phyloP scores from a whole-genome alignment of 176 grass and related monocot genomes.

The Saccharum spontaneum region DNA sequence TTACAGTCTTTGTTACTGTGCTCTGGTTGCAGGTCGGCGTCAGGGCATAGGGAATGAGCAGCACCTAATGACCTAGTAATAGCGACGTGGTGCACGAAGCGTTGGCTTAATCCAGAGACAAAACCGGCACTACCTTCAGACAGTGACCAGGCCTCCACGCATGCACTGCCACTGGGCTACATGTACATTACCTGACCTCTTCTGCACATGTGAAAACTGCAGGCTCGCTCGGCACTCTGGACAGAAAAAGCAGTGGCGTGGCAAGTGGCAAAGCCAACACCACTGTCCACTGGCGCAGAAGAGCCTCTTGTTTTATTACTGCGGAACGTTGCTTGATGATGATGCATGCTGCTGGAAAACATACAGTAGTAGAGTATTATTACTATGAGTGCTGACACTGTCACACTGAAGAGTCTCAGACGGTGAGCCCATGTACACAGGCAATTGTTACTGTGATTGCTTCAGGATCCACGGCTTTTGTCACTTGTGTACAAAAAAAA shows the following conservation, averaged over 20 bases:
- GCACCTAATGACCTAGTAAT: neutral
- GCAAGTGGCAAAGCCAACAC: neutral
- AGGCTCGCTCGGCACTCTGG: neutral
- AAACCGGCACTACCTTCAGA: neutral
- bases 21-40: slow-evolving; percentile 11
- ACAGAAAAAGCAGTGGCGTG: neutral
- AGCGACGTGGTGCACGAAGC: neutral
- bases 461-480: neutral
- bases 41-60: neutral
- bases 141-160: too few species aligned
- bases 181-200: too few species aligned
- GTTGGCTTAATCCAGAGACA: neutral
- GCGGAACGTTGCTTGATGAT: slow-evolving; percentile 22
- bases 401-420: neutral
- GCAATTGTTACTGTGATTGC: neutral
- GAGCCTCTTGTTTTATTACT: neutral
- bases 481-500: neutral
- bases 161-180: too few species aligned
- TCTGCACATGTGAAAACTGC: slow-evolving; percentile 1
- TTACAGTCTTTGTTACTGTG: neutral
- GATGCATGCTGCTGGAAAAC: neutral
- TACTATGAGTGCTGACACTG: neutral
- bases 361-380: neutral
- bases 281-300: too few species aligned
- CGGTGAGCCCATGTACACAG: neutral